Evolutionary conservation across 345 rosid species (phyloP).

Genomic region (Pseudoturritis turrita): DNA sequence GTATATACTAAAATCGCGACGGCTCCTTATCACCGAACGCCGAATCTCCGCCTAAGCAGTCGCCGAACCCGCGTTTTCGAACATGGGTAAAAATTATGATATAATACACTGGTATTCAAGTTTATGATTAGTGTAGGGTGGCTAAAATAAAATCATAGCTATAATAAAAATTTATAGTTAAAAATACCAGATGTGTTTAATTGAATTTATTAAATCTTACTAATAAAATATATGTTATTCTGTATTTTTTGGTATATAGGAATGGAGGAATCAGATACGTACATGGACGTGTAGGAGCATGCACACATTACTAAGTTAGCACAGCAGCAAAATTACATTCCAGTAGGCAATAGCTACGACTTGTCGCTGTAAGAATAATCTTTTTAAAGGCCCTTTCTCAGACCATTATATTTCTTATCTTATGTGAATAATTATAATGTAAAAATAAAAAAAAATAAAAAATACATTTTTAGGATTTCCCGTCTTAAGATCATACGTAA

Average conservation of each 20-base stretch:
- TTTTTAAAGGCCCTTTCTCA: slow-evolving; percentile 30
- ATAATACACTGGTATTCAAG: background rate
- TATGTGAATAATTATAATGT: slow-evolving; percentile 10
- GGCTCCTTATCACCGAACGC: too few species aligned
- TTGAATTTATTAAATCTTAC: background rate
- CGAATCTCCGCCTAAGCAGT: too few species aligned
- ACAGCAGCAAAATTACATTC: slow-evolving; percentile 24
- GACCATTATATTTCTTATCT: slow-evolving; percentile 27
- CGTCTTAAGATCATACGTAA: slow-evolving; percentile 9
- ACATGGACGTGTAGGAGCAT: slow-evolving; percentile 32
- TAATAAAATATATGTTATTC: background rate
- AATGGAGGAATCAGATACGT: slow-evolving; percentile 32
- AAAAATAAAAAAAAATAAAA: background rate
- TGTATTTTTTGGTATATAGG: background rate
- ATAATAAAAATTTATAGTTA: background rate
- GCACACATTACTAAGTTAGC: slow-evolving; percentile 22
- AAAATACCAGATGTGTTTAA: background rate
- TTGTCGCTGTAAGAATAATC: slow-evolving; percentile 36
- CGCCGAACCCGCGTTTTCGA: too few species aligned
- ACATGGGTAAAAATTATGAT: too few species aligned
- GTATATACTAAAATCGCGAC: too few species aligned
- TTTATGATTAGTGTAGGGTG: background rate
- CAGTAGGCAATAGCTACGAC: slow-evolving; percentile 22
- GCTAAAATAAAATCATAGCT: background rate
- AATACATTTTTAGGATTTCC: background rate